These are phyloP conservation scores for Aspergillus aculeatus DNA, from an alignment of 2,329 filamentous ascomycete species.

Conservation along the genomic window DNA sequence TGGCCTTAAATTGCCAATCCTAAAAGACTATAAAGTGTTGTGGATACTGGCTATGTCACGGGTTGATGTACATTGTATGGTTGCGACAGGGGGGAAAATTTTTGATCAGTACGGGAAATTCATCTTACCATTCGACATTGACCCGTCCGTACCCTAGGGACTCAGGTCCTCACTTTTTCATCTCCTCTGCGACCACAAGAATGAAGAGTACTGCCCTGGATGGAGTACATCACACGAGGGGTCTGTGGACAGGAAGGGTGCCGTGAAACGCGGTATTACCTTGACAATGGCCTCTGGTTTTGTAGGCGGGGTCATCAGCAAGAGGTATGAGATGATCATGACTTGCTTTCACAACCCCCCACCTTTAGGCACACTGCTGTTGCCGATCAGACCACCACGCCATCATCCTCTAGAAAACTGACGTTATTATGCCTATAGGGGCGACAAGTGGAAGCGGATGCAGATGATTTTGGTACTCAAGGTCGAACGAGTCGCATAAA, in stretches of 20 bases:
- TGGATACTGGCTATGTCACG: neutral
- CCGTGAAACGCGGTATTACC: slow-evolving; percentile 68
- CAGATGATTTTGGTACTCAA: slow-evolving; percentile 65
- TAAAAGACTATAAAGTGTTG: neutral
- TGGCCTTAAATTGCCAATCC: too few species aligned
- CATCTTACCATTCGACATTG: neutral
- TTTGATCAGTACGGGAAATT: neutral
- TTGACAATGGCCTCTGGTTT: slow-evolving; percentile 73
- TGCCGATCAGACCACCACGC: slow-evolving; percentile 7
- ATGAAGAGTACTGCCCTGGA: slow-evolving; percentile 34
- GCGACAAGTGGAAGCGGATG: slow-evolving; percentile 56
- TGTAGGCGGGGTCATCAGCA: slow-evolving; percentile 79
- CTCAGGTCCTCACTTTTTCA: slow-evolving; percentile 3
- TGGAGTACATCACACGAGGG: slow-evolving; percentile 48
- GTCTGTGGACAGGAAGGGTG: slow-evolving; percentile 63
- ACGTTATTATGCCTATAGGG: slow-evolving; percentile 26
- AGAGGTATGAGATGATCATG: slow-evolving; percentile 53
- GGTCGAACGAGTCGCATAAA: slow-evolving; percentile 58
- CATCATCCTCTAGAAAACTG: neutral
- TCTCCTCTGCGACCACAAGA: slow-evolving; percentile 8
- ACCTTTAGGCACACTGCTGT: neutral
- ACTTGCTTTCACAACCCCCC: slow-evolving; percentile 3
- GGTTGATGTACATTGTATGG: neutral
- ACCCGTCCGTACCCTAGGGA: neutral
- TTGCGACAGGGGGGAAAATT: neutral